Base-by-base conservation (phyloP, 2,329 filamentous ascomycete species). In the Alternaria atra region DNA sequence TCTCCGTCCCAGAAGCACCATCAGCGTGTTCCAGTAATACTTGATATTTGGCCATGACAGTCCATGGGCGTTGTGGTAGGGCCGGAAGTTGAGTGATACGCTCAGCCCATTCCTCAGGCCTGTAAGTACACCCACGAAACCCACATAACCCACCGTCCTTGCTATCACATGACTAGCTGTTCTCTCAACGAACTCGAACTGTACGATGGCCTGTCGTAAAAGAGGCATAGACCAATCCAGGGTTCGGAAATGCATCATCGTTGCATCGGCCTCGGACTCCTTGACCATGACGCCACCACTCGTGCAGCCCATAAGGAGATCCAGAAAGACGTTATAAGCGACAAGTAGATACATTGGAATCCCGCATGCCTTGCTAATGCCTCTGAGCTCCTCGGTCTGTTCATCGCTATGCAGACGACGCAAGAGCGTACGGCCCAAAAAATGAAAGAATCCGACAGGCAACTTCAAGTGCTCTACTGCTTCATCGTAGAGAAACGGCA, bases 301-400 rank as follows among this genome's bases (percentile, higher is more conserved):
- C 1, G 88, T 90, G 71, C 89, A 91, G 2, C 88, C 89, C 76
- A 91, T 84, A 35, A 91, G 79, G 5, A 86, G 77, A 67, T 91
- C 89, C 1, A 91, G 79, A 2, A 90, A 75, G 2, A 87, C 85
- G 66, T 91, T 91, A 66, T 89, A 83, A 3, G 84, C 84, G 3
- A 91, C 83, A 0, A 91, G 79, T 0, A 90, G 75, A 65, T 88
- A 87, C 72, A 90, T 79, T 1, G 85, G 80, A 4, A 90, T 79
- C 0, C 81, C 83, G 0, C 82, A 82, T 2, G 75, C 80, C 27
- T 78, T 72, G 27, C 83, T 81, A 35, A 91, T 87, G 0, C 88
- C 88, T 4, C 73, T 77, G n/a, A 91, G 74, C 72, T 91, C 89
- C 44, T 84, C 80, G 0, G 84, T 88, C 72, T 90, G 87, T 66